Percentiles rank a stretch among this genome's conserved stretches.
Evolutionary conservation across 257 asterid genomes (phyloP).

Genomic region (Schizonepeta tenuifolia): DNA sequence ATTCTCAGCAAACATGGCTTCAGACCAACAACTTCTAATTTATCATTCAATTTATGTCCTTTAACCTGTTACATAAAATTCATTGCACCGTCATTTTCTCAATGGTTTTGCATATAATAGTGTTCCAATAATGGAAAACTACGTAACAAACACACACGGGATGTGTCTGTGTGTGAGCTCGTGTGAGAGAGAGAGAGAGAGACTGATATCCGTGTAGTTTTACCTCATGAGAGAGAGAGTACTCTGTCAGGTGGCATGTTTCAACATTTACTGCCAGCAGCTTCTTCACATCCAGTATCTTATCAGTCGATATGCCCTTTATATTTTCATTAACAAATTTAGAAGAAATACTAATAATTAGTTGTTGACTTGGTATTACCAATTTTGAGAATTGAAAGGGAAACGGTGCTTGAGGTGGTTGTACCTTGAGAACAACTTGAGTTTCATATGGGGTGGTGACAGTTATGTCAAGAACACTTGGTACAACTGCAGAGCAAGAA

Average conservation of each 20-base stretch:
- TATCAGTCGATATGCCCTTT: conserved; percentile 97
- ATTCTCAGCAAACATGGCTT: conserved; percentile 89
- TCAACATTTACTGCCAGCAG: conserved; percentile 77
- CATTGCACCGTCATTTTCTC: conserved; percentile 30
- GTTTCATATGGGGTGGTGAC: conserved; percentile 86
- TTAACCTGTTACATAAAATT: conserved; percentile 59
- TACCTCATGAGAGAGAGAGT: conserved; percentile 90
- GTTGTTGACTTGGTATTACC: not conserved
- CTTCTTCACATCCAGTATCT: conserved; percentile 88
- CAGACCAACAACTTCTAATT: conserved; percentile 69
- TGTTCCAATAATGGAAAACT: conserved; percentile 22
- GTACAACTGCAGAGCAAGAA: conserved; percentile 63
- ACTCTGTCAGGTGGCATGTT: conserved; percentile 88
- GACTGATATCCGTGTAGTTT: not conserved
- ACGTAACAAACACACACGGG: not conserved
- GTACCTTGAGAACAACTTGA: conserved; percentile 85
- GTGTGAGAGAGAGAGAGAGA: conserved; percentile 15
- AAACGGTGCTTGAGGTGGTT: not conserved
- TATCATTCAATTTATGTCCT: conserved; percentile 79
- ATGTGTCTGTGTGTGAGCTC: not conserved
- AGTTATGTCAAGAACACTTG: conserved; percentile 71
- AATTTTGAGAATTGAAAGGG: not conserved
- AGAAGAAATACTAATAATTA: not conserved
- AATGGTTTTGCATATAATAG: not conserved
- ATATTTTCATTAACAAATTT: not conserved